Base-by-base conservation (phyloP, 345 rosid genomes). In the Anastatica hierochuntica region DNA sequence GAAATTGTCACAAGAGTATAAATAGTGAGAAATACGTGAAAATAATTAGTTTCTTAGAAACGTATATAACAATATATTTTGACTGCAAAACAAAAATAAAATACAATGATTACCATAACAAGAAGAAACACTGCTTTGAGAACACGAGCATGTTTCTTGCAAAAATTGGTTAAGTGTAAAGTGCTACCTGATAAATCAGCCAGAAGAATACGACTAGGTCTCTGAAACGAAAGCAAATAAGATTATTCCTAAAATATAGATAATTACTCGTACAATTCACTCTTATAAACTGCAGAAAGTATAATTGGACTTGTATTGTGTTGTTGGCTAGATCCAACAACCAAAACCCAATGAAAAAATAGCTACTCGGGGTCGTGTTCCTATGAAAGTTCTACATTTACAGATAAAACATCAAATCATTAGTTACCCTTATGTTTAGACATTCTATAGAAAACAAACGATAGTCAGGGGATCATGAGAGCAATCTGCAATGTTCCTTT, bases 121-220 rank as follows among this genome's bases (percentile, higher is more conserved):
- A 83, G 76, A 66, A 92, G 88, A 76, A 88, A 88, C 56, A 97
- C 95, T 31, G 94, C 98, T 79, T 92, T 92, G 98, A 92, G 81
- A 88, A 92, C 57, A 96, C 98, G 47, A 92, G 76, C 39, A 92
- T 76, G 53, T 88, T 92, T 52, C 97, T n/a, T n/a, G n/a, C 97
- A 58, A 85, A 84, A 62, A 14, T 13, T 1, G 34, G 16, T 15
- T 6, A 26, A 50, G 14, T 53, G 66, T 43, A 46, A 11, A 23
- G 18, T 24, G 9, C 6, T 37, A 92, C 95, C 98, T 66, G 95
- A 72, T 50, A 92, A 73, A 72, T 92, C 98, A 46, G 94, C 96
- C 44, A 88, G 63, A 72, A 92, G 96, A 41, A 96, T 94, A 70
- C 98, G 98, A 65, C 95, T 95, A 65, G 98, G 98, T 71, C 90